Evolutionary conservation across 2,329 filamentous ascomycete genomes (phyloP).

Genomic region (Stachybotrys chlorohalonatus): DNA sequence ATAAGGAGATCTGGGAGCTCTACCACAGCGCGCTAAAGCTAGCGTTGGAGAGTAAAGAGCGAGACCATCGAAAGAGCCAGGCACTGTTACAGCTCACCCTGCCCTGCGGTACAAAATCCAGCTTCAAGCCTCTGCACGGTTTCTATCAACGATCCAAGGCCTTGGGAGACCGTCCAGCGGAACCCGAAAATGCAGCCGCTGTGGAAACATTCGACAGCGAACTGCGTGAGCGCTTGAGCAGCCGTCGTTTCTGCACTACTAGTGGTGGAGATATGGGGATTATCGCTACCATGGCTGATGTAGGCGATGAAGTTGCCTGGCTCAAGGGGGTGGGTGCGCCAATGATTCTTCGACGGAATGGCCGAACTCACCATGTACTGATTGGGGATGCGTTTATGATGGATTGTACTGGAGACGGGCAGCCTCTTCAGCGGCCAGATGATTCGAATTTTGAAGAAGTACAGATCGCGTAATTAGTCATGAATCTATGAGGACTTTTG

Average conservation of each 20-base stretch:
- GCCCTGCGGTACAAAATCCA: neutral
- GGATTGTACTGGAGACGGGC: neutral
- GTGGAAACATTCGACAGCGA: constrained; percentile 1
- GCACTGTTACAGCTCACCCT: neutral
- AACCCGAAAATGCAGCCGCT: neutral
- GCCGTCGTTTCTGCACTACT: constrained; percentile 2
- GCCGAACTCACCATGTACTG: neutral
- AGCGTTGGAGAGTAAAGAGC: neutral
- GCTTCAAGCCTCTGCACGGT: neutral
- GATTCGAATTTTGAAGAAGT: neutral
- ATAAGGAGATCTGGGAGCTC: neutral
- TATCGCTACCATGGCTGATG: constrained; percentile 1
- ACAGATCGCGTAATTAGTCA: neutral
- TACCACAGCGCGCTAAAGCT: neutral
- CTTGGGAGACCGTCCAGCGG: neutral
- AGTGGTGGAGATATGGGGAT: neutral
- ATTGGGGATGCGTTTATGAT: neutral
- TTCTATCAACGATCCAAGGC: neutral
- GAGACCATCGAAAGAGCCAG: neutral
- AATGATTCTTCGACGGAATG: constrained; percentile 1
- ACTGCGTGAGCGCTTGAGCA: constrained; percentile 2
- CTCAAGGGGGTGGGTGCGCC: constrained; percentile 1
- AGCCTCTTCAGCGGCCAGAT: neutral
- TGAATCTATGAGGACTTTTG: too few species aligned
- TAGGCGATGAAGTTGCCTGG: constrained; percentile 1